Evolutionary conservation across 1,284 basidiomycete genomes (phyloP).

Genomic region (Cutaneotrichosporon dermatis): DNA sequence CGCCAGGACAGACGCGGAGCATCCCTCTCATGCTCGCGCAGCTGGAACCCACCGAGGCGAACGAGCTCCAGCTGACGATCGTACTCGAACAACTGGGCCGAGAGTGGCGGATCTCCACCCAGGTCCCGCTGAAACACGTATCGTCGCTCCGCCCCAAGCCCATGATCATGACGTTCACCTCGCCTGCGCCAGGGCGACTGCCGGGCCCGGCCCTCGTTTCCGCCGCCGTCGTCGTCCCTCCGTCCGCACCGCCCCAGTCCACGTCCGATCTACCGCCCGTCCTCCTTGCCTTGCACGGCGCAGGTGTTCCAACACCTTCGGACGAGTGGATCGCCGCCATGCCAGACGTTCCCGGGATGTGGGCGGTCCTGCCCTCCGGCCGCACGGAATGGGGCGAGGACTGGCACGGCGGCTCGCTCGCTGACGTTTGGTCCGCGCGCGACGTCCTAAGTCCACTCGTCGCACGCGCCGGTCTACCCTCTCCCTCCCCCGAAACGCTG

Average conservation of each 20-base stretch:
- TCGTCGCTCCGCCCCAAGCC: constrained; percentile 1
- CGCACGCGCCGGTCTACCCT: too few relatives aligned
- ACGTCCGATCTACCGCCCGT: constrained; percentile 21
- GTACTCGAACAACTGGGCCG: not conserved
- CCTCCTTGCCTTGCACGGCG: constrained; percentile 44
- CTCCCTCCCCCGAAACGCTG: constrained; percentile 17
- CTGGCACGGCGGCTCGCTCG: constrained; percentile 46
- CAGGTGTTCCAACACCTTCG: constrained; percentile 36
- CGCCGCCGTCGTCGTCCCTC: constrained; percentile 31
- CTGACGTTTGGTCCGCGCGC: constrained; percentile 37
- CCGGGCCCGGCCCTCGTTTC: constrained; percentile 26
- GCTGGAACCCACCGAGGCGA: not conserved
- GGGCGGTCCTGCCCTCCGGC: constrained; percentile 43
- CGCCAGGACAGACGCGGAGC: constrained; percentile 13
- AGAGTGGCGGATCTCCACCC: not conserved
- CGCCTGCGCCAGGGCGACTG: constrained; percentile 4
- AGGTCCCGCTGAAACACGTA: not conserved
- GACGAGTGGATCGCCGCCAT: constrained; percentile 29
- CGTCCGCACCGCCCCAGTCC: not conserved
- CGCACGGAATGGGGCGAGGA: constrained; percentile 48
- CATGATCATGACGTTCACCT: constrained; percentile 31
- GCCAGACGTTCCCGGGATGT: constrained; percentile 24
- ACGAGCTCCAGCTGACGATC: not conserved
- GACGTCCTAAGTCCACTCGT: constrained; percentile 9
- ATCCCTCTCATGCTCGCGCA: constrained; percentile 7